phyloP scores from a whole-genome alignment of 495 filamentous ascomycete genomes.

The Lasiosphaeria ovina region DNA sequence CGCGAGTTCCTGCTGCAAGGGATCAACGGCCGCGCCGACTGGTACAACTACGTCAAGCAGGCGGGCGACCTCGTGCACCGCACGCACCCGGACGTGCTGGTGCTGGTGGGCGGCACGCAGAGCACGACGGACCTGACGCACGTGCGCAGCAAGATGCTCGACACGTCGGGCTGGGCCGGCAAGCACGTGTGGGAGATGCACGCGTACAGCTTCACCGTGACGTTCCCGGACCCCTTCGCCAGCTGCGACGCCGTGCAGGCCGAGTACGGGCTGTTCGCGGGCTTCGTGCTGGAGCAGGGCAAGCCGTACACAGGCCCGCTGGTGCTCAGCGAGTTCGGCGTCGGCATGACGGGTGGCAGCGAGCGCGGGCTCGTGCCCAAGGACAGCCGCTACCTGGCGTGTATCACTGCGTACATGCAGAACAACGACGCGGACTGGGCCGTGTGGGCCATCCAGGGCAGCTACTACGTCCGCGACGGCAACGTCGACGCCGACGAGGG shows the following conservation, averaged over 20 bases:
- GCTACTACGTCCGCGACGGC: conserved; percentile 48
- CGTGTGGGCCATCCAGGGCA: conserved; percentile 49
- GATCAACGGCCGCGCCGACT: conserved; percentile 39
- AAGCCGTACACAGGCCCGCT: conserved; percentile 45
- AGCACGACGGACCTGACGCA: conserved; percentile 45
- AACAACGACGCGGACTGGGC: conserved; percentile 52
- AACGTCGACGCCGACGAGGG: conserved; percentile 42
- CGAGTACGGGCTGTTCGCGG: conserved; percentile 39
- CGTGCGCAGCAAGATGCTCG: conserved; percentile 36
- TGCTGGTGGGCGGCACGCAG: conserved; percentile 48
- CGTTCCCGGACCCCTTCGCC: conserved; percentile 34
- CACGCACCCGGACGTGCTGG: conserved; percentile 42
- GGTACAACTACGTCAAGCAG: conserved; percentile 45
- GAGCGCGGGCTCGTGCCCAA: conserved; percentile 31
- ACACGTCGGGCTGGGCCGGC: conserved; percentile 38
- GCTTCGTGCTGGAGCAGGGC: conserved; percentile 46
- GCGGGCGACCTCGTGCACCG: conserved; percentile 42
- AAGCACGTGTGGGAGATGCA: conserved; percentile 55
- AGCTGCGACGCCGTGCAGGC: conserved; percentile 41
- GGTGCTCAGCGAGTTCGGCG: conserved; percentile 50
- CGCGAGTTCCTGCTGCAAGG: conserved; percentile 43
- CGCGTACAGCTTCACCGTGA: conserved; percentile 50
- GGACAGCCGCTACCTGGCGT: conserved; percentile 40
- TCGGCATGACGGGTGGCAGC: conserved; percentile 42
- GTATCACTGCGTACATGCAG: conserved; percentile 43